Base-by-base conservation (phyloP, 2,329 filamentous ascomycete species). In the Alternaria alternata region DNA sequence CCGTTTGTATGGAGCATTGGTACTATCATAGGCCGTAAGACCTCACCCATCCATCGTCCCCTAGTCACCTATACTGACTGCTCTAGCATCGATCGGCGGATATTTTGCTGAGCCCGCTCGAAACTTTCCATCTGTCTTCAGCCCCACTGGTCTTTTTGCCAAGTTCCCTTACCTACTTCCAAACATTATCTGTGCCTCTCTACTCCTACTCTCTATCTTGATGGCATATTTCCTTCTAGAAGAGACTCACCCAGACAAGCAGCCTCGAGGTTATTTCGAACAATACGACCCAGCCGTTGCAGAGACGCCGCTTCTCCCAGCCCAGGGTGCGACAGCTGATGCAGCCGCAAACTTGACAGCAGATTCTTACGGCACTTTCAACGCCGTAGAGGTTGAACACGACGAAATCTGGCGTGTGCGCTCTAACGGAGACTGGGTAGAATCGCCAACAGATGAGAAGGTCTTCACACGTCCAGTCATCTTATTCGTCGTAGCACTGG, bases 181-280 rank as follows among this genome's bases (percentile, higher is more conserved):
- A 30, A 97, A 97, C 77, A 79, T 97, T 20, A 85, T 97, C 57
- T 97, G 94, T 79, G 89, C 92, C 34, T 80, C 79, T 24, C 82
- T 97, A 61, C 87, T 97, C 66, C 78, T 94, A 34, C 73, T 93
- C 60, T 96, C 93, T 75, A 93, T 97, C 64, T 69, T 93, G 46
- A 83, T 91, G 56, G 92, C 92, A n/a, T 93, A 90, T 73, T 81
- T 96, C 44, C 86, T 94, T 38, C 85, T 98, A 5, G 87, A 94
- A 56, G 94, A 97, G 79, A 97, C 94, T 2, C 93, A 97, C 75
- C 93, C 94, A 7, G 91, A 93, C 67, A 89, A 92, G 85, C 87
- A 90, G 71, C 85, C 87, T 7, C 80, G 79, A 73, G 80, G 77
- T 56, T 76, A 72, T 3, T 69, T 74, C 20, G 72, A 77, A 32